Base-by-base conservation (phyloP, 2,329 filamentous ascomycete species). In the Alternaria triticina region DNA sequence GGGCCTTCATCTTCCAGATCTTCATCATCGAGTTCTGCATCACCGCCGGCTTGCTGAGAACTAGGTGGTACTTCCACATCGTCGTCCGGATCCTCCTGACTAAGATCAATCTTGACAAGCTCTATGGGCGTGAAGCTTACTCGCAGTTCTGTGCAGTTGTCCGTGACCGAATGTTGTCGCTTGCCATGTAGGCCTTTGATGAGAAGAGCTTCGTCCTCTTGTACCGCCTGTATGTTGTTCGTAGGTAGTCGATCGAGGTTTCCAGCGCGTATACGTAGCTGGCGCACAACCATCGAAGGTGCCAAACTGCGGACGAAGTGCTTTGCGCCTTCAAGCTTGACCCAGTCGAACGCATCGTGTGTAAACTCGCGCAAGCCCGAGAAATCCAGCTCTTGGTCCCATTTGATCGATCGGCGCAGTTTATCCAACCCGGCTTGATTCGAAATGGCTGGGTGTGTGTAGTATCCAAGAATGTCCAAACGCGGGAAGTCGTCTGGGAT, bases 381-480 rank as follows among this genome's bases (percentile, higher is more conserved):
- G 12, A 91, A 83, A 69, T 96, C 88, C 17, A 96, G 83, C 1
- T 86, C 82, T 46, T 83, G 82, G 59, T 89, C 86, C 88, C 90
- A 93, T 10, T 82, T 80, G 44, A 91, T 83, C 0, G 83, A 82
- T 3, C 77, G 76, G 60, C 80, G 83, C 20, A 94, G 72, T 45
- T 82, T 83, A 4, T 86, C 80, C 54, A 95, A 73, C 25, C 86
- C 84, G 9, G 86, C 79, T 6, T 83, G 70, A 0, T 85, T 84
- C 1, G 94, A 97, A 4, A 97, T 91, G 1, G 91, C 89, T 0
- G 96, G 96, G 73, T 94, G 90, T 0, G 92, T 95, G 71, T 99
- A 99, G 74, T 93, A 97, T 11, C 91, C 86, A 20, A 98, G 82
- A 8, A 97, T 88, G 45, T 93, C 91, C 50, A 87, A 81, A 66